Evolutionary conservation across 345 rosid genomes (phyloP), one percentile per base, ranked within the genome.

Genomic region (Populus pruinosa): DNA sequence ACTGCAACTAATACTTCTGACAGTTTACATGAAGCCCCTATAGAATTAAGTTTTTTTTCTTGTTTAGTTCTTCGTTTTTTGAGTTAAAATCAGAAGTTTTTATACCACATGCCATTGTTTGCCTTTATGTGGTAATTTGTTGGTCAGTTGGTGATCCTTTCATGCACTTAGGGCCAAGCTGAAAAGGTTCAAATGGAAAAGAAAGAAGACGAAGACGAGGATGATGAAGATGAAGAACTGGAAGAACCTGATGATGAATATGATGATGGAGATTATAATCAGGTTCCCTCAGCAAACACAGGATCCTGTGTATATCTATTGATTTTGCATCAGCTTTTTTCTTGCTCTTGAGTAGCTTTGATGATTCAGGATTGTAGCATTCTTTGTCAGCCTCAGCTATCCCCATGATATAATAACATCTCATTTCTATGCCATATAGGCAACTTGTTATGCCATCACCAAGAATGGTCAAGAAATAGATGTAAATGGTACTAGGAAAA

Each of bases 181-280:
- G 88, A 82, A 61, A 84, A 82, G 78, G 87, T 70, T 76, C 85
- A 76, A 55, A 83, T 82, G 74, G 87, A 77, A 68, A 81, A 70
- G 66, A 75, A 84, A 77, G 81, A 82, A 62, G 85, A 75, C 36
- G 90, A 78, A 27, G 85, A 77, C 20, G 85, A 76, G 43, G 87
- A 78, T 20, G 88, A 11, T 33, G 84, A 75, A 71, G 86, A 77
- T 18, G 84, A 74, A 65, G 71, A 64, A 66, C 72, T 20, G 2
- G 76, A 36, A 21, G 86, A 80, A 72, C 78, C 35, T 21, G 89
- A 84, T 25, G 89, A 81, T 63, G 88, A 83, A n/a, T 75, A 56
- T 74, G 87, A 89, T 73, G 90, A 87, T 67, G 87, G 83, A 68
- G 89, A 88, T 69, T 88, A 88, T 78, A 78, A 86, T 71, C 86